Base-by-base conservation (phyloP, 2,329 filamentous ascomycete species). In the Fusarium lyarnte region DNA sequence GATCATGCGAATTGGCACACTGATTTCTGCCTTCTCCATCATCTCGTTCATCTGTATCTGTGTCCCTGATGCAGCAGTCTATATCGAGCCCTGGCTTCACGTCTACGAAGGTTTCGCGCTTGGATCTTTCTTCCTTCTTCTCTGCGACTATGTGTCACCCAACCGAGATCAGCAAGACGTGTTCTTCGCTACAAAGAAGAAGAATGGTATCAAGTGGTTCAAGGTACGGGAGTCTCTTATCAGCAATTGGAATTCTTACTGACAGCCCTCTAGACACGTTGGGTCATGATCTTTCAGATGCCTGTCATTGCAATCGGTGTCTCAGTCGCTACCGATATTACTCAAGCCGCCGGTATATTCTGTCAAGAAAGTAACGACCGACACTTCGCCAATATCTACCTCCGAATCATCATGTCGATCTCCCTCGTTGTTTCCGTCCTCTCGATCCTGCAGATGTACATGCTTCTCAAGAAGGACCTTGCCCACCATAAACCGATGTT, bases 231-330 rank as follows among this genome's bases (percentile, higher is more conserved):
- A 23, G 4, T 4, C 7, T 8, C 0, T 14, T 14, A 23, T 13
- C 2, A 4, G 2, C 2, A 25, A 4, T 1, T 9, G 3, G 7
- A 1, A 21, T 2, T 12, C 3, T 8, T 54, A 12, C 47, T 60
- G 5, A 60, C 33, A 5, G 23, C 2, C 0, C 13, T n/a, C 0
- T 16, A 75, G 72, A 73, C 66, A 5, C 72, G 74, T 4, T 75
- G 74, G 74, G 19, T 70, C 6, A 60, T 76, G 70, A 74, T 76
- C 27, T 76, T 76, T 12, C 74, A 76, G 21, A 75, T 74, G 55
- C 74, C 74, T 4, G 25, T 74, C 2, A 45, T 76, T 8, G 54
- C 74, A 2, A 35, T 73, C 6, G 8, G 47, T 2, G 58, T 66
- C 0, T 43, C 74, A 2, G 25, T 75, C 8, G 63, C 63, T 16